These are phyloP conservation scores for Aureobasidium leucospermi DNA, from an alignment of 2,329 filamentous ascomycete species.

Conservation along the genomic window DNA sequence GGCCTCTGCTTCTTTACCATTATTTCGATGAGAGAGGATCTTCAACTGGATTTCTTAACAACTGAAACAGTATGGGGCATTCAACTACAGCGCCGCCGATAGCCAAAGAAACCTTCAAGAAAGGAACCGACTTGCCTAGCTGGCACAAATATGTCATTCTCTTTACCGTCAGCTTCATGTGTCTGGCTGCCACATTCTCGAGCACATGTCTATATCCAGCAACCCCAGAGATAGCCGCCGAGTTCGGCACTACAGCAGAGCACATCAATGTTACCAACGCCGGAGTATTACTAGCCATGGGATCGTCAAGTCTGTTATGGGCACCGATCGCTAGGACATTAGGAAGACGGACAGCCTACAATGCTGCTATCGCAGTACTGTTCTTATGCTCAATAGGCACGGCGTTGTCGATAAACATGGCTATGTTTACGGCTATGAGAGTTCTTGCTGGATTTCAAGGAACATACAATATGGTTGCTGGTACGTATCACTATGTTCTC, in stretches of 20 bases:
- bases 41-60: background rate
- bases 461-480: conserved; percentile 65
- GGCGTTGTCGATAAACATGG: conserved; percentile 60
- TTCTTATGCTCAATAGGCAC: conserved; percentile 61
- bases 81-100: background rate
- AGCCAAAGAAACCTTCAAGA: background rate
- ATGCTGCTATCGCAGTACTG: conserved; percentile 55
- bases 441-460: conserved; percentile 65
- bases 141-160: conserved; percentile 55
- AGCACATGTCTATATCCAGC: conserved; percentile 65
- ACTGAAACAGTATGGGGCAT: background rate
- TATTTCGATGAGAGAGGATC: background rate
- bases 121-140: background rate
- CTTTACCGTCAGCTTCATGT: conserved; percentile 60
- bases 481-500: conserved; percentile 33
- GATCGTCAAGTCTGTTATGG: conserved; percentile 59
- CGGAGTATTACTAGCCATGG: conserved; percentile 63
- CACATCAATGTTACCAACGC: conserved; percentile 68
- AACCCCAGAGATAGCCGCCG: conserved; percentile 60
- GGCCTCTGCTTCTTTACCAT: background rate
- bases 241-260: conserved; percentile 55
- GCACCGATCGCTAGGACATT: conserved; percentile 51
- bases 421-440: conserved; percentile 62
- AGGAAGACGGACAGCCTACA: conserved; percentile 37
- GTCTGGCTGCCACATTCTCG: conserved; percentile 64